Conservation (phyloP, 2,329 filamentous ascomycete species). For the Pezicula carpinea region DNA sequence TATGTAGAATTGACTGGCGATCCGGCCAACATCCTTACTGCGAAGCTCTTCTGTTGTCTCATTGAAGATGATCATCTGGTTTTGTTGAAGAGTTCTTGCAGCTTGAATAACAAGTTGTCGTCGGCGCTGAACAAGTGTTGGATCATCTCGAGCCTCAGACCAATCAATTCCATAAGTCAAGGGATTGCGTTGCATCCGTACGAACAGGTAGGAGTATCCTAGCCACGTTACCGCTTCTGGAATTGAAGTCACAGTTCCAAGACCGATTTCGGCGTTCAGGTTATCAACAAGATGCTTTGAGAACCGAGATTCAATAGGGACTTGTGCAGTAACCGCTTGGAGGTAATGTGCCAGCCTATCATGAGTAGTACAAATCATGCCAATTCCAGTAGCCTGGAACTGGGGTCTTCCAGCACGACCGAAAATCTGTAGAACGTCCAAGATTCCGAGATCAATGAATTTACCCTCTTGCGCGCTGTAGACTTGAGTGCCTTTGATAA, state of each 20-base stretch:
- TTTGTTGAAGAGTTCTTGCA: slow-evolving; percentile 79
- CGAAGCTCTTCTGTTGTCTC: slow-evolving; percentile 88
- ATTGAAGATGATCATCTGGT: slow-evolving; percentile 99
- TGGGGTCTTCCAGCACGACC: slow-evolving; percentile 96
- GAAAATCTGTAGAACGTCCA: slow-evolving; percentile 97
- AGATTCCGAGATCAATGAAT: slow-evolving; percentile 91
- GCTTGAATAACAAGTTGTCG: slow-evolving; percentile 85
- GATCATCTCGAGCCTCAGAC: slow-evolving; percentile 84
- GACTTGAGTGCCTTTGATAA: slow-evolving; percentile 97
- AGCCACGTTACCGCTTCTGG: slow-evolving; percentile 94
- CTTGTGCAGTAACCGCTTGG: slow-evolving; percentile 87
- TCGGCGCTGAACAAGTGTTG: slow-evolving; percentile 77
- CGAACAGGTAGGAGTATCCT: slow-evolving; percentile 95
- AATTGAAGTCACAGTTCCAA: slow-evolving; percentile 94
- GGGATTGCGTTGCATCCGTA: slow-evolving; percentile 90
- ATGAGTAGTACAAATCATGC: slow-evolving; percentile 96
- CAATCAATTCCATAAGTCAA: slow-evolving; percentile 93
- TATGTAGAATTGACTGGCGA: slow-evolving; percentile 96
- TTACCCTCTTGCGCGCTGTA: slow-evolving; percentile 97
- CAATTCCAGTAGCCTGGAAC: slow-evolving; percentile 95
- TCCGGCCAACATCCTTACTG: slow-evolving; percentile 91
- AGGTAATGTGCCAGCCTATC: slow-evolving; percentile 91
- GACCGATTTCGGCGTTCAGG: slow-evolving; percentile 86
- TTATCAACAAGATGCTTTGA: slow-evolving; percentile 94
- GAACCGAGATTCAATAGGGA: slow-evolving; percentile 96